These are phyloP conservation scores for Leptographium wingfieldii DNA, from an alignment of 2,329 filamentous ascomycete genomes.

Conservation along the genomic window DNA sequence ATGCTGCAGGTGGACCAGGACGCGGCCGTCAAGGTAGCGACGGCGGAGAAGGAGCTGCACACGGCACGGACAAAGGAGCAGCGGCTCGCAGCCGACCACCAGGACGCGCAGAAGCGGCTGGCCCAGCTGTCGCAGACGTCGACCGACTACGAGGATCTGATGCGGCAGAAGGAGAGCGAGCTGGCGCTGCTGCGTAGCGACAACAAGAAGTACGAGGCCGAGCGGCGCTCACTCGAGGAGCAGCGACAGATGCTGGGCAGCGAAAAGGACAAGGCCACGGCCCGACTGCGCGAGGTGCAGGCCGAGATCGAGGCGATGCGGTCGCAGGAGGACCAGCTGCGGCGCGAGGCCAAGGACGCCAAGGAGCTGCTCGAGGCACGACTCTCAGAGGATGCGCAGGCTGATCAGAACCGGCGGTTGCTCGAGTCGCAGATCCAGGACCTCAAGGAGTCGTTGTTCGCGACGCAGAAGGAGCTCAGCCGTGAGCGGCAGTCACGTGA, in stretches of 20 bases:
- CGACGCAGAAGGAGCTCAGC: slow-evolving; percentile 77
- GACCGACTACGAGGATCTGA: slow-evolving; percentile 87
- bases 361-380: slow-evolving; percentile 77
- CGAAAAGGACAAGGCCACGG: slow-evolving; percentile 69
- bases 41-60: slow-evolving; percentile 68
- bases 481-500: slow-evolving; percentile 87
- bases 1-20: slow-evolving; percentile 80
- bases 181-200: slow-evolving; percentile 74
- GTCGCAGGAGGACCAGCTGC: slow-evolving; percentile 69
- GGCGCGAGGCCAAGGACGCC: slow-evolving; percentile 80
- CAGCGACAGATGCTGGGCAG: slow-evolving; percentile 59
- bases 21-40: slow-evolving; percentile 69
- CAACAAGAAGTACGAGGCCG: slow-evolving; percentile 68
- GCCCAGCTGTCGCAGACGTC: slow-evolving; percentile 80
- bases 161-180: slow-evolving; percentile 89
- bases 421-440: slow-evolving; percentile 79
- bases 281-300: slow-evolving; percentile 69
- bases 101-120: slow-evolving; percentile 71
- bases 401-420: slow-evolving; percentile 66
- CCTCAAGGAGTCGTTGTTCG: slow-evolving; percentile 73
- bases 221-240: slow-evolving; percentile 64
- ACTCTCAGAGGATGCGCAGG: slow-evolving; percentile 79
- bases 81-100: slow-evolving; percentile 67
- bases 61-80: slow-evolving; percentile 60
- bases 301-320: slow-evolving; percentile 79